A percentile compares a stretch with the other conserved stretches of the same genome.
phyloP scores from a whole-genome alignment of 169 alveolate species.

The Theileria annulata region DNA sequence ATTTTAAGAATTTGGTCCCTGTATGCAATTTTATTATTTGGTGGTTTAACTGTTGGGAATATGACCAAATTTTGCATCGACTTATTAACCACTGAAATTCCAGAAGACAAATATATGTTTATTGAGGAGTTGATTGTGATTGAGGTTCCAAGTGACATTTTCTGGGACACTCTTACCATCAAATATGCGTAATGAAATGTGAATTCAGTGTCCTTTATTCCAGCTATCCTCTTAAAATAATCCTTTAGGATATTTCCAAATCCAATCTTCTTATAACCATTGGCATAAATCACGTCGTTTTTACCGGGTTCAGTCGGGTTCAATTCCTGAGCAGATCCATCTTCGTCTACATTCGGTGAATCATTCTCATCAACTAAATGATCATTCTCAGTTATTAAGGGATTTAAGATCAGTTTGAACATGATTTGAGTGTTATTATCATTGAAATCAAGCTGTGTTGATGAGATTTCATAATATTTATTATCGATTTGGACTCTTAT shows the following conservation, averaged over 20 bases:
- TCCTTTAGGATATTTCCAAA: background rate
- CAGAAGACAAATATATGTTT: conserved; percentile 56
- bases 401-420: conserved; percentile 44
- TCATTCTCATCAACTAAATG: background rate
- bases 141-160: background rate
- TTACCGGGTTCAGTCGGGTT: background rate
- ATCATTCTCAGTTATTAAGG: background rate
- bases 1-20: background rate
- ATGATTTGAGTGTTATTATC: conserved; percentile 44
- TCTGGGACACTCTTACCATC: conserved; percentile 53
- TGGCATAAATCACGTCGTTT: background rate
- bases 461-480: conserved; percentile 54
- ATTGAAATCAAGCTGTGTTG: conserved; percentile 32
- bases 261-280: background rate
- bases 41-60: conserved; percentile 48
- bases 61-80: conserved; percentile 57
- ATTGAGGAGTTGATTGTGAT: conserved; percentile 20
- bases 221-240: conserved; percentile 5
- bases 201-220: conserved; percentile 7
- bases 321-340: background rate
- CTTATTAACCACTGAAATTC: conserved; percentile 48
- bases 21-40: background rate
- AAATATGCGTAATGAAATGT: conserved; percentile 36
- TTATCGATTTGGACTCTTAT: conserved; percentile 57
- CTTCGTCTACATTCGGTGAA: background rate